These are phyloP conservation scores for Cercospora berteroae DNA, from an alignment of 2,329 filamentous ascomycete species.

Conservation along the genomic window DNA sequence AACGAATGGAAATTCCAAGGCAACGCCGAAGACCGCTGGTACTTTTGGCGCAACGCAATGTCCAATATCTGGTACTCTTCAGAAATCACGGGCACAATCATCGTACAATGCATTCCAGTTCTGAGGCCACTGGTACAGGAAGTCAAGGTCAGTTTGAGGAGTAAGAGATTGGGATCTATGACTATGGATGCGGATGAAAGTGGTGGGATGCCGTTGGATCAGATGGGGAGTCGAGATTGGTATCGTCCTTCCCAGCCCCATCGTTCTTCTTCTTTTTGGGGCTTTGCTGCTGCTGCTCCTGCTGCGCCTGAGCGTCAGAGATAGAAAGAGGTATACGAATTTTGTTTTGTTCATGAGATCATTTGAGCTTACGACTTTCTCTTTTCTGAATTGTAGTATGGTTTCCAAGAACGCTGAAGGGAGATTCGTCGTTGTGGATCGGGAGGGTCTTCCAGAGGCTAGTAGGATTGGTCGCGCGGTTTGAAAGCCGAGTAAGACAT, in stretches of 20 bases:
- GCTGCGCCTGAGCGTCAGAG: not conserved
- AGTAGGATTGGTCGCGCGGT: not conserved
- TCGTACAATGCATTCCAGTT: constrained; percentile 56
- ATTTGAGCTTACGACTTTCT: not conserved
- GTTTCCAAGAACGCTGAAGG: not conserved
- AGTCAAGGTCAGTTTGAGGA: constrained; percentile 42
- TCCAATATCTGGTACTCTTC: constrained; percentile 53
- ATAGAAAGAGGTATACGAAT: not conserved
- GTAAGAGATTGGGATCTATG: constrained; percentile 34
- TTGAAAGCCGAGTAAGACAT: not conserved
- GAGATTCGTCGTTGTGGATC: not conserved
- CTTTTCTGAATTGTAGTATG: not conserved
- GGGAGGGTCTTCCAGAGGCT: not conserved
- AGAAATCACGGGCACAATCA: constrained; percentile 55
- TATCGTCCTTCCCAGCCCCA: not conserved
- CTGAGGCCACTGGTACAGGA: constrained; percentile 50
- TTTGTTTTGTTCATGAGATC: not conserved
- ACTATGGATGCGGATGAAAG: not conserved
- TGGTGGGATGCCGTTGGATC: not conserved
- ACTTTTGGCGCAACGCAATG: constrained; percentile 51
- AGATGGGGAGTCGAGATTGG: not conserved
- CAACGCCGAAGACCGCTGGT: constrained; percentile 48
- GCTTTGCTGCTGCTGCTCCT: not conserved
- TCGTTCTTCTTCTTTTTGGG: not conserved
- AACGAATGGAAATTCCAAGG: constrained; percentile 52